A percentile compares a stretch with the other conserved stretches of the same genome.
These are phyloP conservation scores for Candida anglica DNA, from an alignment of 805 yeast genomes.

Conservation along the genomic window DNA sequence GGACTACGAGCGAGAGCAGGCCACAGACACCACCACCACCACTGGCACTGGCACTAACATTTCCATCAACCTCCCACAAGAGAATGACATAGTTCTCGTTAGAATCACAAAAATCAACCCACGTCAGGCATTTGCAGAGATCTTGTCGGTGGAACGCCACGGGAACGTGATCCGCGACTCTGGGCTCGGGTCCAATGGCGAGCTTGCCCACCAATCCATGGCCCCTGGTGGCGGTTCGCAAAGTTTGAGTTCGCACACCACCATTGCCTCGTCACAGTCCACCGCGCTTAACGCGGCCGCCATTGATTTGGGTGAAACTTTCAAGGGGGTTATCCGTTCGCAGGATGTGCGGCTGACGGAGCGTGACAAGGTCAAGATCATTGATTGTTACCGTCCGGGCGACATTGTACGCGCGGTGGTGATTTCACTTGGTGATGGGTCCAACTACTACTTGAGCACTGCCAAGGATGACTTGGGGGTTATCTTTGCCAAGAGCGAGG, in stretches of 20 bases:
- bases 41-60: slow-evolving; percentile 13
- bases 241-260: slow-evolving; percentile 26
- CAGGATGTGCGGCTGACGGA: slow-evolving; percentile 92
- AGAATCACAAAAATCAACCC: slow-evolving; percentile 62
- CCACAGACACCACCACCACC: neutral
- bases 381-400: slow-evolving; percentile 83
- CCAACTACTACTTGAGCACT: slow-evolving; percentile 83
- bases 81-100: slow-evolving; percentile 78
- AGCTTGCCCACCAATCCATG: slow-evolving; percentile 31
- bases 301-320: slow-evolving; percentile 79
- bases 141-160: slow-evolving; percentile 58
- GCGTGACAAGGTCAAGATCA: slow-evolving; percentile 77
- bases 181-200: slow-evolving; percentile 60
- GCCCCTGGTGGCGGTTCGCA: slow-evolving; percentile 56
- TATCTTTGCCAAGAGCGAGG: slow-evolving; percentile 74
- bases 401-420: slow-evolving; percentile 85
- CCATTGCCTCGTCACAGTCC: slow-evolving; percentile 40
- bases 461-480: slow-evolving; percentile 93
- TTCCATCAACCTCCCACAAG: slow-evolving; percentile 65
- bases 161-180: slow-evolving; percentile 56
- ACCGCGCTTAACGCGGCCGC: slow-evolving; percentile 34
- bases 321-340: slow-evolving; percentile 78
- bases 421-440: slow-evolving; percentile 89
- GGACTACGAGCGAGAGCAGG: slow-evolving; percentile 18
- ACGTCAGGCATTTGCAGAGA: slow-evolving; percentile 76